Conservation (phyloP, 2,329 filamentous ascomycete genomes). For the Lomentospora prolificans region DNA sequence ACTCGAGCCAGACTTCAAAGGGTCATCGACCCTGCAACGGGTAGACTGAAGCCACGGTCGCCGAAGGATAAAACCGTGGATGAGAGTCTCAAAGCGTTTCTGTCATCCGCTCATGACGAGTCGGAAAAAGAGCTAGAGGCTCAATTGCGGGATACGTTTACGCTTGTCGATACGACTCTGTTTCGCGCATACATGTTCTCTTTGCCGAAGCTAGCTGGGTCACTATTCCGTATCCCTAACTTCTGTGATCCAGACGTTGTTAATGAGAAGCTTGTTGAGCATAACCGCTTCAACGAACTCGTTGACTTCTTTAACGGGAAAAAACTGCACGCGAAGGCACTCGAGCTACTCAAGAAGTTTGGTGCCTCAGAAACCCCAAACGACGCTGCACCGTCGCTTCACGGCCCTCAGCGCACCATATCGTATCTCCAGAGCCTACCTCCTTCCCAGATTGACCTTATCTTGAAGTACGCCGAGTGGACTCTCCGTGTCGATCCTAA, state of each 20-base stretch:
- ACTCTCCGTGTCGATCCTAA: conserved; percentile 62
- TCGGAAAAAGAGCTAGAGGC: conserved; percentile 55
- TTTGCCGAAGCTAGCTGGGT: conserved; percentile 71
- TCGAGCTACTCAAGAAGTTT: conserved; percentile 74
- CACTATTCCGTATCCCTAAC: conserved; percentile 90
- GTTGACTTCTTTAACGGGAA: conserved; percentile 98
- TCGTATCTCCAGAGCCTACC: conserved; percentile 84
- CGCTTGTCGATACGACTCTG: conserved; percentile 82
- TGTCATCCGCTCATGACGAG: conserved; percentile 36
- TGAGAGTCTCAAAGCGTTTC: conserved; percentile 44
- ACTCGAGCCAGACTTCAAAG: conserved; percentile 59
- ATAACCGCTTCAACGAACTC: conserved; percentile 79
- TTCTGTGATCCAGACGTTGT: conserved; percentile 96
- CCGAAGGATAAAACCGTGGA: conserved; percentile 32
- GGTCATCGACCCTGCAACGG: conserved; percentile 52
- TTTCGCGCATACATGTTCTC: conserved; percentile 95
- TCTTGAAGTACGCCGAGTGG: conserved; percentile 88
- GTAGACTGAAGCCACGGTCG: conserved; percentile 45
- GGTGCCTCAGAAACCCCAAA: conserved; percentile 49
- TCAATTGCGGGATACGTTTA: conserved; percentile 66
- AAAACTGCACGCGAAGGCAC: conserved; percentile 76
- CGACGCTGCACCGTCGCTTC: conserved; percentile 46
- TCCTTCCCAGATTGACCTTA: conserved; percentile 78
- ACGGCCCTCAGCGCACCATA: conserved; percentile 75
- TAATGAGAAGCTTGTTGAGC: conserved; percentile 83